phyloP scores from a whole-genome alignment of 1,284 basidiomycete genomes.

The Cystobasidium sp. region DNA sequence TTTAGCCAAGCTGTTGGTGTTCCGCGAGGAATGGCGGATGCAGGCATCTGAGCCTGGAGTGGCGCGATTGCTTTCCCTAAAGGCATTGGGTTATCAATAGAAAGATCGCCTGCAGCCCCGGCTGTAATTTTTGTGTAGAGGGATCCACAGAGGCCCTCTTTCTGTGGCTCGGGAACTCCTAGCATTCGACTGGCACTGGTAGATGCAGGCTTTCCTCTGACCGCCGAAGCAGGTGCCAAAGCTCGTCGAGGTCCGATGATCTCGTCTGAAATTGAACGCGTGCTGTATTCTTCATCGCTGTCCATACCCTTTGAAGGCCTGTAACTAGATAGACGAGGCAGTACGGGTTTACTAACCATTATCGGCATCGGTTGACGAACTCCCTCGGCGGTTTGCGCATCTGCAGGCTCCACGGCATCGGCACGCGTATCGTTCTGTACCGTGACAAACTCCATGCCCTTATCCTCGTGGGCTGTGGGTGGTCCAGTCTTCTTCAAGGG shows the following conservation, averaged over 20 bases:
- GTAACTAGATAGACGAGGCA: too few species aligned
- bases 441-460: neutral
- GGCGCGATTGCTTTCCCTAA: slow-evolving; percentile 6
- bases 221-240: too few species aligned
- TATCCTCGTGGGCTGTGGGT: neutral
- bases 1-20: slow-evolving; percentile 21
- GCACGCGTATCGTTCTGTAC: too few species aligned
- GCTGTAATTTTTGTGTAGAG: neutral
- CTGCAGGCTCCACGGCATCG: too few species aligned
- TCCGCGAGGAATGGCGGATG: neutral
- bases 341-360: too few species aligned
- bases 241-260: neutral
- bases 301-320: too few species aligned
- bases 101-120: too few species aligned
- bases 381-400: too few species aligned
- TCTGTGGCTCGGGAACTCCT: neutral
- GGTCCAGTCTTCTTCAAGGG: neutral
- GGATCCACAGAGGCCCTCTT: neutral
- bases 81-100: neutral
- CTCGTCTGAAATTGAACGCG: neutral
- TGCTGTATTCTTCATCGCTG: too few species aligned
- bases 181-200: neutral
- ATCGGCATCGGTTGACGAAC: too few species aligned
- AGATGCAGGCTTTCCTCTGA: neutral
- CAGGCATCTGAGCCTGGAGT: neutral